Evolutionary conservation across 352 stramenopile species (phyloP).

Genomic region (Sclerospora graminicola): DNA sequence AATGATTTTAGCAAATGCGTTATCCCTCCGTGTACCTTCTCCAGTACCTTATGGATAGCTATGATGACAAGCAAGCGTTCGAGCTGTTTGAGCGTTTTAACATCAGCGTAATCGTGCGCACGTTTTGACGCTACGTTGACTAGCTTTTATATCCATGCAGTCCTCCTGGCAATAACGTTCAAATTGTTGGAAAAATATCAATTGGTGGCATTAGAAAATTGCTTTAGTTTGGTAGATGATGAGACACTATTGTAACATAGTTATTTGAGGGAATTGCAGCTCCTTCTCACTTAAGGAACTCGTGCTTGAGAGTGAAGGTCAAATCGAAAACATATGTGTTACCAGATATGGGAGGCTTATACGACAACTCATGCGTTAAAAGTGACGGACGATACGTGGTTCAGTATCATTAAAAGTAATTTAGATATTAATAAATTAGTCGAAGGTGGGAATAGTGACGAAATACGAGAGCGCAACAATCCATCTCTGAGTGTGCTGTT

Average conservation of each 20-base stretch:
- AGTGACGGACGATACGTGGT: slow-evolving; percentile 88
- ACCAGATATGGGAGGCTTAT: slow-evolving; percentile 28
- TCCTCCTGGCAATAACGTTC: slow-evolving; percentile 72
- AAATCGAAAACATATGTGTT: slow-evolving; percentile 6
- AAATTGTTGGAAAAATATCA: slow-evolving; percentile 84
- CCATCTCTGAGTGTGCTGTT: slow-evolving; percentile 12
- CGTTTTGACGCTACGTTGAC: slow-evolving; percentile 73
- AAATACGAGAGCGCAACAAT: slow-evolving; percentile 12
- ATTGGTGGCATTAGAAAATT: slow-evolving; percentile 39
- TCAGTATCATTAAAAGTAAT: slow-evolving; percentile 74
- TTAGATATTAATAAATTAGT: slow-evolving; percentile 24
- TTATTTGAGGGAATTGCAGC: slow-evolving; percentile 29
- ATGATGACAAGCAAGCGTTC: slow-evolving; percentile 49
- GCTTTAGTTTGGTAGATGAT: slow-evolving; percentile 38
- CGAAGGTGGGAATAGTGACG: slow-evolving; percentile 7
- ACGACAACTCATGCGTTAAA: slow-evolving; percentile 55
- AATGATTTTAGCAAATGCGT: no score
- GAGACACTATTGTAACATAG: slow-evolving; percentile 18
- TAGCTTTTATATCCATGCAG: slow-evolving; percentile 72
- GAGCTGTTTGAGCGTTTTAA: slow-evolving; percentile 79
- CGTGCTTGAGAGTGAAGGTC: slow-evolving; percentile 25
- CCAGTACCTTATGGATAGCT: slow-evolving; percentile 30
- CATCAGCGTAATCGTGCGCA: slow-evolving; percentile 80
- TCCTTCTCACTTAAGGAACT: slow-evolving; percentile 43
- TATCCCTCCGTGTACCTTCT: slow-evolving; percentile 33